phyloP scores from a whole-genome alignment of 2,329 filamentous ascomycete species.

The Colletotrichum lentis region DNA sequence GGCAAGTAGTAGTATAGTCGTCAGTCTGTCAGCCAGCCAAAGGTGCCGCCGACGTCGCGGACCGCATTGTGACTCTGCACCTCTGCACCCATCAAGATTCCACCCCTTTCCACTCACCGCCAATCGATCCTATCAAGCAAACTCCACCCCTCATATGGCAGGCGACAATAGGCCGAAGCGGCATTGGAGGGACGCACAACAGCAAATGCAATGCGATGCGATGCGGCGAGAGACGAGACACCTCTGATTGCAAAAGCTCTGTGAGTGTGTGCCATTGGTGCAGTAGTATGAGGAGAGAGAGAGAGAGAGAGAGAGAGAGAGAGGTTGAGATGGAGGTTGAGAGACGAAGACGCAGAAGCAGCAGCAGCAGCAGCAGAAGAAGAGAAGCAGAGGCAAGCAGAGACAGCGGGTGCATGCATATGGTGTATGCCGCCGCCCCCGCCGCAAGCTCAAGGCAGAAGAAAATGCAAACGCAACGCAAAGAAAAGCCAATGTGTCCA shows the following conservation, averaged over 20 bases:
- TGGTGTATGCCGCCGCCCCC: background rate
- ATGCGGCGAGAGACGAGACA: slow-evolving; percentile 2
- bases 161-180: background rate
- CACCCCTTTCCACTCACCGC: slow-evolving; percentile 18
- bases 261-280: background rate
- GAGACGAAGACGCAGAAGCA: background rate
- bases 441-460: background rate
- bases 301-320: background rate
- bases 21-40: background rate
- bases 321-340: too few species aligned
- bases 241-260: slow-evolving; percentile 4
- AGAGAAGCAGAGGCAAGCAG: background rate
- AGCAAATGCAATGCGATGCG: slow-evolving; percentile 18
- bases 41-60: background rate
- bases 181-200: background rate
- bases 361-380: background rate
- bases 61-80: background rate
- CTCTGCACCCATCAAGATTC: background rate
- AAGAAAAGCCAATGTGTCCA: background rate
- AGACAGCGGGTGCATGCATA: slow-evolving; percentile 20
- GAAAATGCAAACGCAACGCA: too few species aligned
- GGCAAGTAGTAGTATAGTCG: too few species aligned
- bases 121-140: slow-evolving; percentile 17
- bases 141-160: background rate
- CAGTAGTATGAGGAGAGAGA: background rate